A percentile compares a stretch with the other conserved stretches of the same genome.
Conservation (phyloP, 345 rosid genomes). For the Gossypium herbaceum region DNA sequence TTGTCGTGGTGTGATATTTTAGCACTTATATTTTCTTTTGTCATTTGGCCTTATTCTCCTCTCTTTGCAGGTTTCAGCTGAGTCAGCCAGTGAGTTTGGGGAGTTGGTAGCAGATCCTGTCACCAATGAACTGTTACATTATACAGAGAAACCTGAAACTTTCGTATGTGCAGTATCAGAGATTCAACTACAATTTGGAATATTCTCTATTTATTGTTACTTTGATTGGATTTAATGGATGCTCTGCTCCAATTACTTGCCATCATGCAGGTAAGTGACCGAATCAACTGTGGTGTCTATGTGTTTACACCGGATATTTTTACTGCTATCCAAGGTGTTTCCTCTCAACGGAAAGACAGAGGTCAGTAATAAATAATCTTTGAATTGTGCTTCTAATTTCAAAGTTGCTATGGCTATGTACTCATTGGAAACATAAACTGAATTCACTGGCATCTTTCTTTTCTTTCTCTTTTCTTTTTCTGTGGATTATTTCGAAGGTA, state of each 20-base stretch:
- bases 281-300: conserved; percentile 85
- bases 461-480: background rate
- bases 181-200: background rate
- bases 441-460: conserved; percentile 2
- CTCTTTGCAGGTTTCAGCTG: conserved; percentile 69
- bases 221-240: conserved; percentile 4
- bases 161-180: conserved; percentile 54
- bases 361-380: conserved; percentile 37
- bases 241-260: conserved; percentile 11
- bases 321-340: conserved; percentile 65
- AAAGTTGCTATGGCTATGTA: background rate
- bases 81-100: conserved; percentile 88
- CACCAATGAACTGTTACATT: conserved; percentile 88
- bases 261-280: conserved; percentile 77
- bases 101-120: conserved; percentile 88
- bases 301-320: conserved; percentile 79
- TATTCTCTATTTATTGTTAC: background rate
- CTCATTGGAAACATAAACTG: background rate
- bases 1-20: background rate
- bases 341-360: conserved; percentile 59
- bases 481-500: background rate
- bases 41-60: background rate
- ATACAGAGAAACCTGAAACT: conserved; percentile 95
- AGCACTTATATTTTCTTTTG: background rate
- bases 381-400: background rate